Percentiles rank a stretch among this genome's conserved stretches.
Evolutionary conservation across 352 stramenopile species (phyloP).

Genomic region (Phytophthora sansomeana): DNA sequence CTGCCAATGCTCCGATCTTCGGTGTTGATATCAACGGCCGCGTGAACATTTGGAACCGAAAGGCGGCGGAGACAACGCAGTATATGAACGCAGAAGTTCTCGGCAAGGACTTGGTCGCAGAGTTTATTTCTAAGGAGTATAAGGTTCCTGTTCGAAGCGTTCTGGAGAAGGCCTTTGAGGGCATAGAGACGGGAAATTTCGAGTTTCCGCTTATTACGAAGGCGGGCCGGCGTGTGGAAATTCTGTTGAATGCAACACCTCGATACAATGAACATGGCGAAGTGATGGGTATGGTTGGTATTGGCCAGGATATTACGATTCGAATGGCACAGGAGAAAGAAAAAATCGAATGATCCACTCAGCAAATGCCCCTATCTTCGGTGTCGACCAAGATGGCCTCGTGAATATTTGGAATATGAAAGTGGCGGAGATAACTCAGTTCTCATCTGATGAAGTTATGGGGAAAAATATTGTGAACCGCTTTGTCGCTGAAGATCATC

Average conservation of each 20-base stretch:
- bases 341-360: slow-evolving; percentile 24
- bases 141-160: slow-evolving; percentile 41
- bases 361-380: slow-evolving; percentile 52
- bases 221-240: slow-evolving; percentile 39
- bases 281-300: slow-evolving; percentile 23
- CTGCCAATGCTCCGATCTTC: slow-evolving; percentile 69
- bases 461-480: slow-evolving; percentile 52
- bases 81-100: slow-evolving; percentile 58
- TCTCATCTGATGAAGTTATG: slow-evolving; percentile 79
- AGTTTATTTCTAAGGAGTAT: slow-evolving; percentile 41
- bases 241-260: slow-evolving; percentile 42
- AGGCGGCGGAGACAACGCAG: slow-evolving; percentile 68
- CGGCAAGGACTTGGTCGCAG: slow-evolving; percentile 47
- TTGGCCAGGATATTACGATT: slow-evolving; percentile 20
- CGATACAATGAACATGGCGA: slow-evolving; percentile 21
- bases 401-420: slow-evolving; percentile 87
- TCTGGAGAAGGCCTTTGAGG: slow-evolving; percentile 14
- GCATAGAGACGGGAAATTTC: slow-evolving; percentile 13
- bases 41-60: slow-evolving; percentile 76
- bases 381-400: slow-evolving; percentile 60
- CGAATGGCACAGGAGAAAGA: slow-evolving; percentile 21
- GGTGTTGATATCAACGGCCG: slow-evolving; percentile 32
- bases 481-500: slow-evolving; percentile 70
- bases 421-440: slow-evolving; percentile 78
- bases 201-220: slow-evolving; percentile 37